Conservation (phyloP, 306 rosid species). For the Lupinus albus region DNA sequence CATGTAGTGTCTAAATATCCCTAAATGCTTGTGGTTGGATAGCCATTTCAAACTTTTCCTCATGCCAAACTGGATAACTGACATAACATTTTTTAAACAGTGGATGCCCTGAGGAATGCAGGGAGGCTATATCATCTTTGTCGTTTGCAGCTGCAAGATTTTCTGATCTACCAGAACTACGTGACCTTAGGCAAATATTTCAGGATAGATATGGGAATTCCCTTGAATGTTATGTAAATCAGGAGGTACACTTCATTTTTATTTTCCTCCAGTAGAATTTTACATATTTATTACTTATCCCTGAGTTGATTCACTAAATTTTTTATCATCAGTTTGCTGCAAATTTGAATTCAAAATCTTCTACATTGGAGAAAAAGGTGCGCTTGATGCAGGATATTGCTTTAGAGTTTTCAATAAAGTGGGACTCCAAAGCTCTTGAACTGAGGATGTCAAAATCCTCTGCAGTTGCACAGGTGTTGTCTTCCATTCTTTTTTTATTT, state of each 20-base stretch:
- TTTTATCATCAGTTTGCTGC: constrained; percentile 65
- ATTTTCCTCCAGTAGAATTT: constrained; percentile 23
- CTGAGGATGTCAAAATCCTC: constrained; percentile 73
- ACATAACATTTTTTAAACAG: constrained; percentile 47
- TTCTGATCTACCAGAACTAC: constrained; percentile 96
- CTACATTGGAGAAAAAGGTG: constrained; percentile 76
- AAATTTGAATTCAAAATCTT: constrained; percentile 64
- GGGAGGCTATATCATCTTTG: constrained; percentile 76
- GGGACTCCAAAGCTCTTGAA: constrained; percentile 84
- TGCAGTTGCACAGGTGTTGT: constrained; percentile 56
- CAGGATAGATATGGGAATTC: constrained; percentile 75
- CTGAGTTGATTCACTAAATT: constrained; percentile 43
- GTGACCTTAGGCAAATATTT: constrained; percentile 80
- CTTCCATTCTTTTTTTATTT: constrained; percentile 22
- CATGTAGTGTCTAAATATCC: constrained; percentile 13
- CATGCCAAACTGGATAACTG: not conserved
- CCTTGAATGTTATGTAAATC: constrained; percentile 65
- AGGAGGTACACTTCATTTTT: constrained; percentile 50
- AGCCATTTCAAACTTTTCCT: constrained; percentile 19
- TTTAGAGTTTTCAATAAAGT: constrained; percentile 71
- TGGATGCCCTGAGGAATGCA: constrained; percentile 92
- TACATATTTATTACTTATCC: constrained; percentile 27
- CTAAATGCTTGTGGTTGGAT: not conserved
- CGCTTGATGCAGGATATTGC: constrained; percentile 76
- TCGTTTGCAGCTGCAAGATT: constrained; percentile 91